phyloP scores from a whole-genome alignment of 2,329 filamentous ascomycete species.

The Cylindrodendrum hubeiense region DNA sequence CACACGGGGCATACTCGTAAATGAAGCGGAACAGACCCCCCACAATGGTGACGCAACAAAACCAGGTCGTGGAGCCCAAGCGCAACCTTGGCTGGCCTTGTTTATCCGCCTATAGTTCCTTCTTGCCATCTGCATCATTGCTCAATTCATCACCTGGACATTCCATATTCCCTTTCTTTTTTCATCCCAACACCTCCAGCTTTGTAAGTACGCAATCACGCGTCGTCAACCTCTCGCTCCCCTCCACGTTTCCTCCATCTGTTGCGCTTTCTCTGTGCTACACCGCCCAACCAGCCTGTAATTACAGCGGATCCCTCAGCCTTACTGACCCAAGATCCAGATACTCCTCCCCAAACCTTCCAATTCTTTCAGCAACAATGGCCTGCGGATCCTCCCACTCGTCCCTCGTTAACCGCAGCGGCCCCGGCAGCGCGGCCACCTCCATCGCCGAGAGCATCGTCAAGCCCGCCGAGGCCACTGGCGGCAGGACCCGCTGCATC shows the following conservation, averaged over 20 bases:
- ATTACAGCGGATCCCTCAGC: neutral
- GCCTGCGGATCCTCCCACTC: slow-evolving; percentile 35
- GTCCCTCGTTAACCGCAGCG: slow-evolving; percentile 51
- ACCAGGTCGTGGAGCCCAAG: neutral
- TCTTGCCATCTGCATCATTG: neutral
- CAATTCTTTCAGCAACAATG: slow-evolving; percentile 35
- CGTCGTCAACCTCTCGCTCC: neutral
- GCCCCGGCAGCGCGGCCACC: slow-evolving; percentile 61
- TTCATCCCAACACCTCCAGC: neutral
- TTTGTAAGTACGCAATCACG: neutral
- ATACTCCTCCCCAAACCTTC: neutral
- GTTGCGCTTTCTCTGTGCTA: neutral
- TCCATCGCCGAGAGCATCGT: slow-evolving; percentile 64
- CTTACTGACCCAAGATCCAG: neutral
- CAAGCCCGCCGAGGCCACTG: slow-evolving; percentile 62
- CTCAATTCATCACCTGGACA: neutral
- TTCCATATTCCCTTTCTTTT: neutral
- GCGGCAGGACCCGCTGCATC: slow-evolving; percentile 45
- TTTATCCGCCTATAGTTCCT: neutral
- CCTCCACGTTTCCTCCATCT: neutral
- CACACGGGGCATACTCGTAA: neutral
- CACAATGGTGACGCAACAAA: neutral
- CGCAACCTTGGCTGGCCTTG: neutral
- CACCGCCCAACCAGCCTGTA: slow-evolving; percentile 10
- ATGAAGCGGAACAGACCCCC: neutral